Percentiles rank a stretch among this genome's conserved stretches.
phyloP scores from a whole-genome alignment of 2,329 filamentous ascomycete genomes.

The Diaporthe destruens region DNA sequence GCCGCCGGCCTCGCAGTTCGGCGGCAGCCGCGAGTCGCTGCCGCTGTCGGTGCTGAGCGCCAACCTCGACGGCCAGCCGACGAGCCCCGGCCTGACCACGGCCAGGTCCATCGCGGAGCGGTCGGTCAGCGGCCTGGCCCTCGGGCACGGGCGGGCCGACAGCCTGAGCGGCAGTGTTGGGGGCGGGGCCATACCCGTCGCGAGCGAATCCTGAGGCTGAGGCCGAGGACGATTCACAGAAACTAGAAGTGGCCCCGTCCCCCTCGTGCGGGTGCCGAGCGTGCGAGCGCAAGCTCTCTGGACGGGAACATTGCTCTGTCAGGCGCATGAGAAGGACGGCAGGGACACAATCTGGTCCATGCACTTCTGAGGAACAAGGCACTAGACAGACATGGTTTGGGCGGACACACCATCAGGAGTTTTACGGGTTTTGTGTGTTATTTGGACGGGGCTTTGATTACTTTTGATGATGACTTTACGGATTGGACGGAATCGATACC shows the following conservation, averaged over 20 bases:
- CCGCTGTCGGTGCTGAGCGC: slow-evolving; percentile 83
- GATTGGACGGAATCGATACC: slow-evolving; percentile 43
- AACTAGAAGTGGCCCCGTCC: slow-evolving; percentile 5
- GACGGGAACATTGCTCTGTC: not conserved
- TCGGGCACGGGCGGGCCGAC: slow-evolving; percentile 82
- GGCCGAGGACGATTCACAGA: slow-evolving; percentile 13
- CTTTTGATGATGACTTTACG: slow-evolving; percentile 40
- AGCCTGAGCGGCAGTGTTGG: slow-evolving; percentile 84
- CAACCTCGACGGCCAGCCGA: slow-evolving; percentile 68
- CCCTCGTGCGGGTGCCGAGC: not conserved
- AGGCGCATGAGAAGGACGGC: not conserved
- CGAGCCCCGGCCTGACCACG: slow-evolving; percentile 67
- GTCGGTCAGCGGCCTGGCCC: slow-evolving; percentile 74
- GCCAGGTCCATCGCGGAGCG: slow-evolving; percentile 52
- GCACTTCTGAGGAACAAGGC: not conserved
- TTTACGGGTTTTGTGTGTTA: not conserved
- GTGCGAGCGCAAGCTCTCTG: slow-evolving; percentile 6
- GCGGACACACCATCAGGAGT: slow-evolving; percentile 19
- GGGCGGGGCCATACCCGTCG: slow-evolving; percentile 71
- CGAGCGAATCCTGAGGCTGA: slow-evolving; percentile 55
- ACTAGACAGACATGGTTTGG: slow-evolving; percentile 9
- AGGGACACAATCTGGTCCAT: not conserved
- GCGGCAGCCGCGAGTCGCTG: slow-evolving; percentile 83
- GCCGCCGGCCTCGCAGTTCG: slow-evolving; percentile 81
- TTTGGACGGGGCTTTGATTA: slow-evolving; percentile 10